Evolutionary conservation across 306 rosid genomes (phyloP).

Genomic region (Pterocarpus santalinus): DNA sequence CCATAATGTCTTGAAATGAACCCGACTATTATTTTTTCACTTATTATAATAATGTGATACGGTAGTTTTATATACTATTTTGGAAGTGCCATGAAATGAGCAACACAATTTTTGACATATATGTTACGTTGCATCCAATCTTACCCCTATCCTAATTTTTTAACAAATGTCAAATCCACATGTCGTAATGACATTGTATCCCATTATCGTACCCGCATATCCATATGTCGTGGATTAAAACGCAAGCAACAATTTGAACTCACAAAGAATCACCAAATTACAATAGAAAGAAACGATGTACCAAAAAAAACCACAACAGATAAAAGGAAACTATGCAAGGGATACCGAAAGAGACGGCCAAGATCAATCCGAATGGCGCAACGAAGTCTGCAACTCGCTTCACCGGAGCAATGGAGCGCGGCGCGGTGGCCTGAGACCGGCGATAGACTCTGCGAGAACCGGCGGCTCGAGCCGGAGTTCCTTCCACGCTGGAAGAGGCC

Average conservation of each 20-base stretch:
- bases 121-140: neutral
- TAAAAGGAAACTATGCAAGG: constrained; percentile 3
- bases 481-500: constrained; percentile 60
- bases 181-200: neutral
- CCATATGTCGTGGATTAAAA: constrained; percentile 13
- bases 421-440: constrained; percentile 67
- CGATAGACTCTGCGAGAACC: constrained; percentile 75
- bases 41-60: neutral
- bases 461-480: constrained; percentile 57
- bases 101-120: neutral
- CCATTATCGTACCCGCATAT: neutral
- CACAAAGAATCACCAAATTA: neutral
- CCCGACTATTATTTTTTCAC: neutral
- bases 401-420: constrained; percentile 62
- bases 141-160: neutral
- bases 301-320: neutral
- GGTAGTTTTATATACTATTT: neutral
- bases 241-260: constrained; percentile 5
- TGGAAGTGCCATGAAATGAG: neutral
- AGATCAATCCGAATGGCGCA: constrained; percentile 70
- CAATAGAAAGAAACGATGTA: neutral
- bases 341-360: constrained; percentile 80
- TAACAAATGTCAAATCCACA: constrained; percentile 3
- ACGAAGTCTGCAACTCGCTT: constrained; percentile 71
- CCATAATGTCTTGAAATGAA: too few species aligned